These are phyloP conservation scores for Nannochloris sp. DNA, from an alignment of 139 green algal species.

Conservation along the genomic window DNA sequence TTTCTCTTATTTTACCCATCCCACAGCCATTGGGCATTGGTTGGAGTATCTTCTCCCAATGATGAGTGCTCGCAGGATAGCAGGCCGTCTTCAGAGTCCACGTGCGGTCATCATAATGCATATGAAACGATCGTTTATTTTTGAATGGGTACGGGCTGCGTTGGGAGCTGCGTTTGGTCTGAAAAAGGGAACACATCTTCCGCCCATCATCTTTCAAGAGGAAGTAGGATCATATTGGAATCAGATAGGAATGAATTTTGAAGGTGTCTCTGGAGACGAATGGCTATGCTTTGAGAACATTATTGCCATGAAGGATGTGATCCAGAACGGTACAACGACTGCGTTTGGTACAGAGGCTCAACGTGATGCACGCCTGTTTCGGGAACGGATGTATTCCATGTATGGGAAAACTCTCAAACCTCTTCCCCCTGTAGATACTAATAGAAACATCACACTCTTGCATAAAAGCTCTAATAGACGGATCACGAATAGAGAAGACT, in stretches of 20 bases:
- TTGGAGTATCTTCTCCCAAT: constrained; percentile 75
- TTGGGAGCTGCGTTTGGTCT: constrained; percentile 47
- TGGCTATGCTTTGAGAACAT: constrained; percentile 73
- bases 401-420: not conserved
- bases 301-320: constrained; percentile 66
- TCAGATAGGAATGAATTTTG: constrained; percentile 62
- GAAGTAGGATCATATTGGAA: constrained; percentile 42
- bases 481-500: constrained; percentile 62
- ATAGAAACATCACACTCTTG: constrained; percentile 70
- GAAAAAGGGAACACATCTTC: constrained; percentile 37
- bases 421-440: too few species aligned
- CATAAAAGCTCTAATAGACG: constrained; percentile 73
- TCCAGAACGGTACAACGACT: constrained; percentile 48
- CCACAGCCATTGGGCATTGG: constrained; percentile 83
- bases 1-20: constrained; percentile 79
- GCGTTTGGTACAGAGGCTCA: not conserved
- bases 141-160: constrained; percentile 70
- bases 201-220: constrained; percentile 63
- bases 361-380: not conserved
- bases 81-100: constrained; percentile 33
- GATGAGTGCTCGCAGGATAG: constrained; percentile 35
- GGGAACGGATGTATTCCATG: not conserved
- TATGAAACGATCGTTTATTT: constrained; percentile 61
- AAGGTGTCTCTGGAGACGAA: constrained; percentile 33
- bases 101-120: constrained; percentile 58